Evolutionary conservation across 2,329 filamentous ascomycete species (phyloP).

Genomic region (Parastagonospora nodorum): DNA sequence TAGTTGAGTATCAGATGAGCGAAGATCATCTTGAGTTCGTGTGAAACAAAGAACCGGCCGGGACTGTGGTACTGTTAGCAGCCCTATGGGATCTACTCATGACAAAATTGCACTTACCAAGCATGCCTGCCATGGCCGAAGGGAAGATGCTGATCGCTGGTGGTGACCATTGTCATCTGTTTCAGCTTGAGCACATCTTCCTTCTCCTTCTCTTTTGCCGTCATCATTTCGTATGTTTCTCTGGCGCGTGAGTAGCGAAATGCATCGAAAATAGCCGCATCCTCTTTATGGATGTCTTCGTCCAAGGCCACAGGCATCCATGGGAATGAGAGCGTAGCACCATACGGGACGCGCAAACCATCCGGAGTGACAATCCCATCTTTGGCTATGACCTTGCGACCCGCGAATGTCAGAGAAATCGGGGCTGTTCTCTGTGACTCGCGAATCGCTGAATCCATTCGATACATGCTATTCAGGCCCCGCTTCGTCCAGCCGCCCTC

Average conservation of each 20-base stretch:
- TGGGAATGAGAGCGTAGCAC: slow-evolving; percentile 22
- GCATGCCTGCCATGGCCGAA: slow-evolving; percentile 64
- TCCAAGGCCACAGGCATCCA: slow-evolving; percentile 26
- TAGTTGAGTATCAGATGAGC: slow-evolving; percentile 46
- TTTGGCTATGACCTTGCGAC: slow-evolving; percentile 59
- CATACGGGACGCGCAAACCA: slow-evolving; percentile 27
- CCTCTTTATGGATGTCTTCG: slow-evolving; percentile 15
- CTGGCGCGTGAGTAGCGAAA: slow-evolving; percentile 30
- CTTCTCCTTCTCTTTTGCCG: slow-evolving; percentile 17
- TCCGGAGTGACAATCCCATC: slow-evolving; percentile 87
- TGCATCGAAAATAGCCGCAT: slow-evolving; percentile 23
- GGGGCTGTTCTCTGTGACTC: slow-evolving; percentile 59
- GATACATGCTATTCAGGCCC: slow-evolving; percentile 50
- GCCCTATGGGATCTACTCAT: too few relatives aligned
- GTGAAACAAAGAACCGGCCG: slow-evolving; percentile 45
- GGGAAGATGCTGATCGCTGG: slow-evolving; percentile 56
- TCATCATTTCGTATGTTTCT: slow-evolving; percentile 26
- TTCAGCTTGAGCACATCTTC: slow-evolving; percentile 34
- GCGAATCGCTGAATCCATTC: slow-evolving; percentile 59
- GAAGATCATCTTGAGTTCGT: slow-evolving; percentile 47
- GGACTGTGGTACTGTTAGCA: slow-evolving; percentile 29
- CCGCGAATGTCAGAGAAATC: slow-evolving; percentile 54
- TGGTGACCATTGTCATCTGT: slow-evolving; percentile 60
- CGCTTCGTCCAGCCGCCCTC: slow-evolving; percentile 55
- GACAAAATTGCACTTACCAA: slow-evolving; percentile 30